Evolutionary conservation across 73 alveolate species (phyloP).

Genomic region (Paramecium sexaurelia): DNA sequence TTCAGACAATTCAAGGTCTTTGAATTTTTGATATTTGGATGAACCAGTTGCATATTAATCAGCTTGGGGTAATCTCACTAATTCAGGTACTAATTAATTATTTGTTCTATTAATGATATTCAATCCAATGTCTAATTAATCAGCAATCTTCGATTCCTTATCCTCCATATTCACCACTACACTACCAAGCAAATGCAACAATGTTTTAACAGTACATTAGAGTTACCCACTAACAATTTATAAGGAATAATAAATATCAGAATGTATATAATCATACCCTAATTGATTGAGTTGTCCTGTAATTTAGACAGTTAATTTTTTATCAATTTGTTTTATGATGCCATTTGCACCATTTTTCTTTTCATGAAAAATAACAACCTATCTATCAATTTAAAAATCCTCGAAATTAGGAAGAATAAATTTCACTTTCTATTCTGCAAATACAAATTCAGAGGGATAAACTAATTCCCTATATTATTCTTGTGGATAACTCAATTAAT

Average conservation of each 20-base stretch:
- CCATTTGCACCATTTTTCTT: neutral
- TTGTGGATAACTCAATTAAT: neutral
- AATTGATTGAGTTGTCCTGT: neutral
- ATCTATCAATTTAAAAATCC: neutral
- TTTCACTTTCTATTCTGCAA: neutral
- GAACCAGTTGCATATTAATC: constrained; percentile 36
- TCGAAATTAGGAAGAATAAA: neutral
- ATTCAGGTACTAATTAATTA: constrained; percentile 64
- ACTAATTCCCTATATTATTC: neutral
- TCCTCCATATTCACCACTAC: constrained; percentile 18
- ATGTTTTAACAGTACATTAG: neutral
- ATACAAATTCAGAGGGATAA: neutral
- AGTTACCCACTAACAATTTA: constrained; percentile 31
- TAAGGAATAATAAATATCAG: neutral
- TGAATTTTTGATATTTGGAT: constrained; percentile 40
- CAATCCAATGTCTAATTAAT: constrained; percentile 57
- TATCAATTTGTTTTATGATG: neutral
- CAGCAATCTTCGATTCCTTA: constrained; percentile 32
- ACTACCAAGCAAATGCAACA: constrained; percentile 47
- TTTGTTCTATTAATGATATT: constrained; percentile 55
- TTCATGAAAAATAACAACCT: neutral
- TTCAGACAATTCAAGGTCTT: constrained; percentile 46
- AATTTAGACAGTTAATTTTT: neutral
- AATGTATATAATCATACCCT: constrained; percentile 10
- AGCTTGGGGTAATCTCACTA: constrained; percentile 62